Conservation (phyloP, 2,329 filamentous ascomycete species). For the Aspergillus uvarum region DNA sequence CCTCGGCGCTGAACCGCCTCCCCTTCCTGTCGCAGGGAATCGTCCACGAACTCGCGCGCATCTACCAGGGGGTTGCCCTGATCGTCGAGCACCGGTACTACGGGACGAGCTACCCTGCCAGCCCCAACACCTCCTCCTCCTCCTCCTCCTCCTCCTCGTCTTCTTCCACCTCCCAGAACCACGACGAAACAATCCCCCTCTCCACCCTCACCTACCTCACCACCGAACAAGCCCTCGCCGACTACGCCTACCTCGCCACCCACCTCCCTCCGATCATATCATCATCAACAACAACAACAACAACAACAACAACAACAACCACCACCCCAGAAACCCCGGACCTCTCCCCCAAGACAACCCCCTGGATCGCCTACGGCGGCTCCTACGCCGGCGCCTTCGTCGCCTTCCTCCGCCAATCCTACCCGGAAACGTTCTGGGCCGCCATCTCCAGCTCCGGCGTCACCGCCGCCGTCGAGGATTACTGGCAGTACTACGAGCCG, state of each 20-base stretch:
- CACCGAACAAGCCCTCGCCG: constrained; percentile 78
- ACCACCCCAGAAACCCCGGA: constrained; percentile 64
- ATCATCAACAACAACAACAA: too few relatives aligned
- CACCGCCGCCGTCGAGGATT: constrained; percentile 73
- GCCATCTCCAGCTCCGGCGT: constrained; percentile 80
- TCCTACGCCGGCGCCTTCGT: constrained; percentile 80
- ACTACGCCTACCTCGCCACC: constrained; percentile 76
- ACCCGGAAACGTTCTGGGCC: constrained; percentile 76
- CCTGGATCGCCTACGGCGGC: constrained; percentile 79
- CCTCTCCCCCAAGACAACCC: constrained; percentile 63
- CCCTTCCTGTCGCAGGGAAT: constrained; percentile 77
- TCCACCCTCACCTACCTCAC: constrained; percentile 51
- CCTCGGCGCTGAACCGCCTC: constrained; percentile 42
- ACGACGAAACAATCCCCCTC: constrained; percentile 61
- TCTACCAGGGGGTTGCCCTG: constrained; percentile 72
- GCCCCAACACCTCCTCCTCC: constrained; percentile 25
- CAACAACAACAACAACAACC: too few relatives aligned
- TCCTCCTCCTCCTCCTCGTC: too few relatives aligned
- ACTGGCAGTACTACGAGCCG: constrained; percentile 65
- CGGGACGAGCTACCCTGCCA: constrained; percentile 67
- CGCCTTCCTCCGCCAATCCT: constrained; percentile 71
- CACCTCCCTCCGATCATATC: constrained; percentile 67
- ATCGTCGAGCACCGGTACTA: constrained; percentile 89
- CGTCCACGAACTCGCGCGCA: constrained; percentile 66
- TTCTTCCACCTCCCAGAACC: constrained; percentile 63